These are phyloP conservation scores for Aspergillus wentii DNA, from an alignment of 495 filamentous ascomycete species.

Conservation along the genomic window DNA sequence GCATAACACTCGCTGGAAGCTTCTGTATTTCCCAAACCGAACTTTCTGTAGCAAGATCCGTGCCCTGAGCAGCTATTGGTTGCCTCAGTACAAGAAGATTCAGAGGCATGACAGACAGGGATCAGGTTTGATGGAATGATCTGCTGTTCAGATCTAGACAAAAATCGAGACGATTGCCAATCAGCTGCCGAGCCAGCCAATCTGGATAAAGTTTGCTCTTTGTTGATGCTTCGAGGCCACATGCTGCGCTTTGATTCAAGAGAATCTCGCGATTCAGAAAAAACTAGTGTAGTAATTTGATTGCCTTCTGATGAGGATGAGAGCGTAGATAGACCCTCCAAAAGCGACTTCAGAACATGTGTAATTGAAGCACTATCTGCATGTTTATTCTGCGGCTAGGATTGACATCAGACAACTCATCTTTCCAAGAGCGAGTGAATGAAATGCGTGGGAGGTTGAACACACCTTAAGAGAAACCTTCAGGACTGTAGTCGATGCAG, in stretches of 20 bases:
- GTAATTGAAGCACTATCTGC: conserved; percentile 1
- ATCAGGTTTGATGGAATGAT: conserved; percentile 18
- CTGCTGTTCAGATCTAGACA: conserved; percentile 2
- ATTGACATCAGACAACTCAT: conserved; percentile 3
- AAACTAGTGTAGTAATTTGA: conserved; percentile 19
- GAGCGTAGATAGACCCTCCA: conserved; percentile 13
- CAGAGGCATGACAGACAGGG: conserved; percentile 57
- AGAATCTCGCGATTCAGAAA: conserved; percentile 6
- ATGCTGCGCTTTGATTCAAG: not conserved
- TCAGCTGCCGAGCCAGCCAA: not conserved
- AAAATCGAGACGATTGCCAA: too few relatives aligned
- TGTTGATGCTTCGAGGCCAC: not conserved
- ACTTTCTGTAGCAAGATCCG: conserved; percentile 64
- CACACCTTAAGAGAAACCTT: conserved; percentile 26
- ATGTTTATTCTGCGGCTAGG: conserved; percentile 3
- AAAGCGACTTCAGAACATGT: conserved; percentile 14
- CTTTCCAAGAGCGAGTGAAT: not conserved
- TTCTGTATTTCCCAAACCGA: conserved; percentile 26
- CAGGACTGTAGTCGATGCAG: conserved; percentile 9
- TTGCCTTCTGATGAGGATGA: conserved; percentile 13
- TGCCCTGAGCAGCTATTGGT: conserved; percentile 75
- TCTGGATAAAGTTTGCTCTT: not conserved
- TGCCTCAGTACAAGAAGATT: conserved; percentile 51
- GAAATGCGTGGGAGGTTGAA: not conserved
- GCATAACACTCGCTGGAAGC: conserved; percentile 58